These are phyloP conservation scores for Camillea tinctor DNA, from an alignment of 2,329 filamentous ascomycete species.

Conservation along the genomic window DNA sequence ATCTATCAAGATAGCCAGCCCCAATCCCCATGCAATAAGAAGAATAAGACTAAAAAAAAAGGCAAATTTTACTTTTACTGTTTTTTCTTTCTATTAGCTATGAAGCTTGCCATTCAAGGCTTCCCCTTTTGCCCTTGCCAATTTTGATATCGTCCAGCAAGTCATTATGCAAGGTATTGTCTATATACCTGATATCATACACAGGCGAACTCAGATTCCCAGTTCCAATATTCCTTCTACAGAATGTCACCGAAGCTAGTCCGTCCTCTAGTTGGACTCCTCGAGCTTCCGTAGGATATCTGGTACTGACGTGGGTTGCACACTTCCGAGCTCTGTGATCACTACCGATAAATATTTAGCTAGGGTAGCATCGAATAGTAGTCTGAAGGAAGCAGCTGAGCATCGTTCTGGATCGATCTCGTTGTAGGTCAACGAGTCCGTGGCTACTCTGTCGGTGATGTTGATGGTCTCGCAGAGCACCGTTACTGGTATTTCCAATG, in stretches of 20 bases:
- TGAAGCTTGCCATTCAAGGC: not conserved
- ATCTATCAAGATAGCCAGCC: not conserved
- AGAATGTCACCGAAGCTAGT: conserved; percentile 4
- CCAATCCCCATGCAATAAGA: too few relatives aligned
- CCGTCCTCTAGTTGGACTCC: conserved; percentile 45
- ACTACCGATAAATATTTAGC: conserved; percentile 85
- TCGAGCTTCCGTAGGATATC: conserved; percentile 57
- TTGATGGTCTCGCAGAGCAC: conserved; percentile 95
- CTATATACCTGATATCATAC: conserved; percentile 15
- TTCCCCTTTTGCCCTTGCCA: not conserved
- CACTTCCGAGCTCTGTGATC: conserved; percentile 84
- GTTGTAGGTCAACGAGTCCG: conserved; percentile 92
- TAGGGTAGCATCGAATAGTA: conserved; percentile 91
- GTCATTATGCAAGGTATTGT: conserved; percentile 13
- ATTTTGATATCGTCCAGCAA: not conserved
- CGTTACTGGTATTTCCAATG: conserved; percentile 75
- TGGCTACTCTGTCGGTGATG: conserved; percentile 79
- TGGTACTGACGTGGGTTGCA: conserved; percentile 83
- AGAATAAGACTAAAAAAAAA: not conserved
- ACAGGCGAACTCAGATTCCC: conserved; percentile 1
- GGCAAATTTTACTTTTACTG: not conserved
- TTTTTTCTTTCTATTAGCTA: not conserved
- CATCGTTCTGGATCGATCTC: conserved; percentile 79
- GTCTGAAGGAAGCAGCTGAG: conserved; percentile 51
- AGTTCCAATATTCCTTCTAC: not conserved